These are phyloP conservation scores for Emmonsiellopsis sp. DNA, from an alignment of 2,329 filamentous ascomycete genomes.

Conservation along the genomic window DNA sequence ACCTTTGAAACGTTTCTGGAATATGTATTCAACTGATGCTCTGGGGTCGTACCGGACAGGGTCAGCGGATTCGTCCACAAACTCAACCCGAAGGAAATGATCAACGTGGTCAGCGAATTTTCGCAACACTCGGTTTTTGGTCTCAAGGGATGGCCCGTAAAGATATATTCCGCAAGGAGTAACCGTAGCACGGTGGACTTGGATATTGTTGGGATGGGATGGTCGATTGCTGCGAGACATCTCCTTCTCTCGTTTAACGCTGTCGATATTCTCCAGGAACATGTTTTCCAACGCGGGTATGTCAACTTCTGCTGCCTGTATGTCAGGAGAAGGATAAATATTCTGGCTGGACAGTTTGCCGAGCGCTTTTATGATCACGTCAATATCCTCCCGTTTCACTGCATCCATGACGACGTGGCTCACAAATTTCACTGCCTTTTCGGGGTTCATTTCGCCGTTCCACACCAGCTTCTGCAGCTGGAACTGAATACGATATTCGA, in stretches of 20 bases:
- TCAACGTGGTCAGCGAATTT: conserved; percentile 52
- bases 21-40: conserved; percentile 43
- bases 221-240: neutral
- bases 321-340: conserved; percentile 46
- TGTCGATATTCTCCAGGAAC: conserved; percentile 17
- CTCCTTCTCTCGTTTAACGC: neutral
- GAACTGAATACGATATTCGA: conserved; percentile 50
- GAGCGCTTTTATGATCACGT: conserved; percentile 38
- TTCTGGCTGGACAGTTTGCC: conserved; percentile 45
- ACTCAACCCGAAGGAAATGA: conserved; percentile 61
- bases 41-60: conserved; percentile 50
- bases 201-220: conserved; percentile 33
- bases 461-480: conserved; percentile 56
- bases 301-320: conserved; percentile 36
- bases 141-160: conserved; percentile 47
- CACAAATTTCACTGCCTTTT: conserved; percentile 41
- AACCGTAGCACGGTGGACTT: conserved; percentile 48
- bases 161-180: conserved; percentile 50
- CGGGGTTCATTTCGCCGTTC: conserved; percentile 55
- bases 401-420: conserved; percentile 28
- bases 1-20: conserved; percentile 50
- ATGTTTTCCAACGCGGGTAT: conserved; percentile 32
- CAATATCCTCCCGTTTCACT: neutral
- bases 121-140: conserved; percentile 63
- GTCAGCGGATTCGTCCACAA: conserved; percentile 64